Evolutionary conservation across 129 eudicot species (phyloP).

Genomic region (Lactuca saligna): DNA sequence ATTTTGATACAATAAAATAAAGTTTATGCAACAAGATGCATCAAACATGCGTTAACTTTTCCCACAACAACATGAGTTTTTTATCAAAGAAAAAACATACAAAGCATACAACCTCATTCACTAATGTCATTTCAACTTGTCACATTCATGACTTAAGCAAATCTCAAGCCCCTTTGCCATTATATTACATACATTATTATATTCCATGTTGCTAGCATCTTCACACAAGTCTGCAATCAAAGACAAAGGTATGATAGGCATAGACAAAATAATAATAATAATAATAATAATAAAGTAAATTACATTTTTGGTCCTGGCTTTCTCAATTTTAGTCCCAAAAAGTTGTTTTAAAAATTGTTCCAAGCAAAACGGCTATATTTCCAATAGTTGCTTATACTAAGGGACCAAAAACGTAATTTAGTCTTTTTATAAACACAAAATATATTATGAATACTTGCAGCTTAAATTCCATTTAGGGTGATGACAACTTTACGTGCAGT

Average conservation of each 20-base stretch:
- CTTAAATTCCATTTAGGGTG: slow-evolving; percentile 80
- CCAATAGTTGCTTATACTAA: neutral
- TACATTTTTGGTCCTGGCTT: neutral
- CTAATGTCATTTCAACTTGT: neutral
- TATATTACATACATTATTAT: slow-evolving; percentile 18
- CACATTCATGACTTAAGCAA: slow-evolving; percentile 3
- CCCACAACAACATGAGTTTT: too few relatives aligned
- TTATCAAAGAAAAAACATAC: neutral
- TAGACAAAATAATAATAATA: too few relatives aligned
- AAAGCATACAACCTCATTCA: neutral
- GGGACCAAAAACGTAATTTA: neutral
- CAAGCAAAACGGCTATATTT: too few relatives aligned
- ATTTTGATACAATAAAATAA: too few relatives aligned
- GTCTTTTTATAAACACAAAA: too few relatives aligned
- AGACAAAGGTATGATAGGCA: slow-evolving; percentile 8
- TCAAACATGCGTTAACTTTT: too few relatives aligned
- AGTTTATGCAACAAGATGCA: too few relatives aligned
- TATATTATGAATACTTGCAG: neutral
- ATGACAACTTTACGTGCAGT: slow-evolving; percentile 85
- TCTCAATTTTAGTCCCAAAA: neutral
- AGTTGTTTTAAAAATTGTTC: too few relatives aligned
- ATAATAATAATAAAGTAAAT: too few relatives aligned
- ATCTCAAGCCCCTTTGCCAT: neutral
- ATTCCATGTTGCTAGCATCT: slow-evolving; percentile 1
- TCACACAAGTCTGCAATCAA: slow-evolving; percentile 11